A percentile compares a stretch with the other conserved stretches of the same genome.
phyloP scores from a whole-genome alignment of 352 stramenopile species.

The Blastocystis sp. region DNA sequence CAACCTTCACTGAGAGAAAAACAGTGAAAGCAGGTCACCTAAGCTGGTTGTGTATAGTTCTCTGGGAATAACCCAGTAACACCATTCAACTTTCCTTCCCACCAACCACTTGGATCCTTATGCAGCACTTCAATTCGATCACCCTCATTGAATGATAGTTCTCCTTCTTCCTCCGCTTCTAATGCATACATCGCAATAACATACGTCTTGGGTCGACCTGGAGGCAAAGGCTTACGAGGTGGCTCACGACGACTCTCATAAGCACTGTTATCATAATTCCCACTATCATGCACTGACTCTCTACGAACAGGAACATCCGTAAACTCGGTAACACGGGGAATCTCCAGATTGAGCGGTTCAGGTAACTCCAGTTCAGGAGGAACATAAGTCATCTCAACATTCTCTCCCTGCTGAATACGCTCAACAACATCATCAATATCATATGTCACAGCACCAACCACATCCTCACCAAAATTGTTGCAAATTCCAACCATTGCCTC shows the following conservation, averaged over 20 bases:
- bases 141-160: slow-evolving; percentile 61
- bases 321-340: slow-evolving; percentile 2
- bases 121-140: slow-evolving; percentile 62
- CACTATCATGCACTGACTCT: not conserved
- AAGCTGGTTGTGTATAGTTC: slow-evolving; percentile 59
- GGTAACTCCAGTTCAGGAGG: slow-evolving; percentile 30
- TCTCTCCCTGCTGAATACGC: slow-evolving; percentile 44
- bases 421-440: slow-evolving; percentile 51
- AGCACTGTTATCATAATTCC: slow-evolving; percentile 22
- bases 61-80: slow-evolving; percentile 50
- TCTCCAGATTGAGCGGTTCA: slow-evolving; percentile 21
- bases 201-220: not conserved
- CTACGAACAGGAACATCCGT: not conserved
- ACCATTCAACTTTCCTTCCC: slow-evolving; percentile 62
- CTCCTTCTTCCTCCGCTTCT: slow-evolving; percentile 58
- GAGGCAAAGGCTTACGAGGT: slow-evolving; percentile 4
- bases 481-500: slow-evolving; percentile 36
- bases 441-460: slow-evolving; percentile 20
- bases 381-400: slow-evolving; percentile 16
- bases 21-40: slow-evolving; percentile 31
- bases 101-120: slow-evolving; percentile 64
- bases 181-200: slow-evolving; percentile 61
- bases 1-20: slow-evolving; percentile 34
- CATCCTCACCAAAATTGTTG: slow-evolving; percentile 35
- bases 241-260: not conserved